Base-by-base conservation (phyloP, 2,329 filamentous ascomycete genomes). In the Trichophyton rubrum region DNA sequence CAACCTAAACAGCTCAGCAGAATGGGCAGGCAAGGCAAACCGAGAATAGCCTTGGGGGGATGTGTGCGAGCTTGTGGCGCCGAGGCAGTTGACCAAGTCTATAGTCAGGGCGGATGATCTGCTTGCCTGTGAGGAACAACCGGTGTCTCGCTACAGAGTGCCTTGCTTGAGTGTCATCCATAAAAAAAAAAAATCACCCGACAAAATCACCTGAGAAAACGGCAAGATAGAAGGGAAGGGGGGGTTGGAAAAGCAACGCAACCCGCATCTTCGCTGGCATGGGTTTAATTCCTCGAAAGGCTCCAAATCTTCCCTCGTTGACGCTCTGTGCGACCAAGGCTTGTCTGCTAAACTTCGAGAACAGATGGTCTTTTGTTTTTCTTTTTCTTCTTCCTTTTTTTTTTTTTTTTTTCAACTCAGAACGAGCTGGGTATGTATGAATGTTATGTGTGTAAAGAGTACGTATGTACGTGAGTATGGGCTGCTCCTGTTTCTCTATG, bases 301-400 rank as follows among this genome's bases (percentile, higher is more conserved):
- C 33, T 17, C 40, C 35, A 57, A 57, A 43, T 43, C 55, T 57
- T 24, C 55, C 55, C 22, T 41, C 35, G 55, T 57, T 57, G 35
- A 43, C 17, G 33, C 24, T 33, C 40, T 57, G 55, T 57, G 35
- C 55, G 40, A 57, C 27, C 55, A 13, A 40, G 35, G 55, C 55
- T 57, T 41, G 40, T 57, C 55, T 13, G 33, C 55, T 35, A 57
- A 57, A 57, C 33, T 57, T 57, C 55, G 55, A 57, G 55, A 57
- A 57, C 55, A 41, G 55, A 35, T 8, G 20, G 11, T n/a, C 51
- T 27, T 35, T 24, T 15, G n/a, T 55, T 11, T n/a, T 22, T 30
- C 6, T 40, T 40, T 9, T n/a, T n/a, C 4, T 11, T 40, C 4
- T 40, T 15, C 15, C 17, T 6, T 17, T 41, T 41, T 1, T 15